These are phyloP conservation scores for Dovyalis caffra DNA, from an alignment of 345 rosid species.

Conservation along the genomic window DNA sequence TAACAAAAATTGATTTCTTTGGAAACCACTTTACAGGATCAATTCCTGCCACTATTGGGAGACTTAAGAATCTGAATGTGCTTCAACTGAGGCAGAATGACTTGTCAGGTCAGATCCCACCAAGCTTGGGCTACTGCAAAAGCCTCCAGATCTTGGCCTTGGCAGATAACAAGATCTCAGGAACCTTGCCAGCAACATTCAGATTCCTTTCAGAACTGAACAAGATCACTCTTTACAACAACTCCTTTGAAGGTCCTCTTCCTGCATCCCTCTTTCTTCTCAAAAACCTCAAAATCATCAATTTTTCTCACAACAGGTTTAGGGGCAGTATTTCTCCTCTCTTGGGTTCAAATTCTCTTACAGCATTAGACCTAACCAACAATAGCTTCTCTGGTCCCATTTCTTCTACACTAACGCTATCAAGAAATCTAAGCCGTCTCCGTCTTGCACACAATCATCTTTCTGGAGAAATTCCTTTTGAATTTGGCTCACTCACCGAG, in stretches of 20 bases:
- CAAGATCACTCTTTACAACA: slow-evolving; percentile 68
- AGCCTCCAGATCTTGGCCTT: slow-evolving; percentile 54
- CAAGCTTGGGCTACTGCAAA: slow-evolving; percentile 75
- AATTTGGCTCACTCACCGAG: slow-evolving; percentile 53
- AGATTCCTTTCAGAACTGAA: slow-evolving; percentile 55
- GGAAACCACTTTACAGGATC: slow-evolving; percentile 70
- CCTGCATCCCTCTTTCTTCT: slow-evolving; percentile 61
- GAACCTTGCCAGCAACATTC: slow-evolving; percentile 73
- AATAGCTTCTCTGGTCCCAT: slow-evolving; percentile 67
- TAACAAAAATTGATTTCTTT: slow-evolving; percentile 60
- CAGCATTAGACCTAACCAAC: slow-evolving; percentile 72
- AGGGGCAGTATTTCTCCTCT: slow-evolving; percentile 63
- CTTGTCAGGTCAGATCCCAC: slow-evolving; percentile 69
- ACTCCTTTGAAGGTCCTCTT: slow-evolving; percentile 70
- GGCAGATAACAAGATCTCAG: slow-evolving; percentile 78
- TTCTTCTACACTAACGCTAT: slow-evolving; percentile 52
- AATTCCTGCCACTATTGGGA: slow-evolving; percentile 70
- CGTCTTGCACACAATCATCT: slow-evolving; percentile 73
- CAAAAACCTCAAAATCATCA: slow-evolving; percentile 66
- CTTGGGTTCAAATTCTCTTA: slow-evolving; percentile 54
- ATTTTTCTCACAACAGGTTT: slow-evolving; percentile 72
- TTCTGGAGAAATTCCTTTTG: slow-evolving; percentile 56
- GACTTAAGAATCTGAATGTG: slow-evolving; percentile 53
- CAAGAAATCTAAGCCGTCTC: slow-evolving; percentile 58
- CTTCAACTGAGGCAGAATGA: slow-evolving; percentile 89